These are phyloP conservation scores for Nicotiana attenuata DNA, from an alignment of 257 asterid species.

Conservation along the genomic window DNA sequence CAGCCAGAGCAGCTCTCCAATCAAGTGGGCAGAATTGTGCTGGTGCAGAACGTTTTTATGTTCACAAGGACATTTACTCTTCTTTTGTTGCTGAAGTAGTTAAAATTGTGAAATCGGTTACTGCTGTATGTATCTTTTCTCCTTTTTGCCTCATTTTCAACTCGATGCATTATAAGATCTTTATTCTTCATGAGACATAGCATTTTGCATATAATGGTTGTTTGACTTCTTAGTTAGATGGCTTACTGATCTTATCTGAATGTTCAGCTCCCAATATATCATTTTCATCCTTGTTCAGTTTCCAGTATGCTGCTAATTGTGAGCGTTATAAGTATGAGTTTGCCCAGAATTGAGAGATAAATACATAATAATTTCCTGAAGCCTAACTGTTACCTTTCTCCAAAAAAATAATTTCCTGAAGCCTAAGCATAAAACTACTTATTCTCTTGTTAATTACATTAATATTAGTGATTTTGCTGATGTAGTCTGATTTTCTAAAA, in stretches of 20 bases:
- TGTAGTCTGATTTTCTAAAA: not conserved
- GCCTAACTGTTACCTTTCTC: not conserved
- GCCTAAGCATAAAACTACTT: not conserved
- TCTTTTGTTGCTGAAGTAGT: constrained; percentile 86
- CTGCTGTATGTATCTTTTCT: constrained; percentile 64
- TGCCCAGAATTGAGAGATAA: not conserved
- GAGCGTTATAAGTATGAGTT: not conserved
- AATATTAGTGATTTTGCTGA: not conserved
- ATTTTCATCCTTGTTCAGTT: not conserved
- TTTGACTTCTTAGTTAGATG: not conserved
- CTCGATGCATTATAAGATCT: not conserved
- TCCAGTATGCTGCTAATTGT: not conserved
- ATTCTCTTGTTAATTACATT: not conserved
- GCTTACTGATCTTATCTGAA: not conserved
- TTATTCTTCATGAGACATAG: not conserved
- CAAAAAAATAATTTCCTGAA: not conserved
- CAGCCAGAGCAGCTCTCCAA: constrained; percentile 92
- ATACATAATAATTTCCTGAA: not conserved
- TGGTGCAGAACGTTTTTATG: constrained; percentile 97
- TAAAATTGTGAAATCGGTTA: constrained; percentile 78
- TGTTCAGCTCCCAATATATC: not conserved
- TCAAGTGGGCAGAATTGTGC: constrained; percentile 99
- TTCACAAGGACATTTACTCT: constrained; percentile 75
- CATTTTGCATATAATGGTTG: not conserved
- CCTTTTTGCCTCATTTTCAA: not conserved